phyloP scores from a whole-genome alignment of 164 flowering plant genomes.

The Aristolochia contorta region DNA sequence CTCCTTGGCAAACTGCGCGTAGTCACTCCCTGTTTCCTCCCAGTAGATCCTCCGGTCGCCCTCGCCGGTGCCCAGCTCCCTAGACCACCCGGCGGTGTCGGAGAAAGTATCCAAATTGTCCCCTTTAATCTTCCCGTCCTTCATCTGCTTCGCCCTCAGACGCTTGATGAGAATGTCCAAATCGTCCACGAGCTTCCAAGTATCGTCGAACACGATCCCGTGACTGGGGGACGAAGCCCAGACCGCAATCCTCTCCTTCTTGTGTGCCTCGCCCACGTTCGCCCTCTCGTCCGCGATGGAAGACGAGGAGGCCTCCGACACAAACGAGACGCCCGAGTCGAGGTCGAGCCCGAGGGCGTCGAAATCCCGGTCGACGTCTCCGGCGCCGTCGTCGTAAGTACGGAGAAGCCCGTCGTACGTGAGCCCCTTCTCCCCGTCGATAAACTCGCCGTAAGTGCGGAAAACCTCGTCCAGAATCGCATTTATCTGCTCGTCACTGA shows the following conservation, averaged over 20 bases:
- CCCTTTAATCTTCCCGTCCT: slow-evolving; percentile 64
- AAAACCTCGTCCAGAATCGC: slow-evolving; percentile 97
- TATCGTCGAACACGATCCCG: slow-evolving; percentile 84
- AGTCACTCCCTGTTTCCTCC: slow-evolving; percentile 79
- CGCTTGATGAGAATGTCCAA: slow-evolving; percentile 81
- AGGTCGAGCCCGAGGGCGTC: slow-evolving; percentile 74
- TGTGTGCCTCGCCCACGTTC: slow-evolving; percentile 33
- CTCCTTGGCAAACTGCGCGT: slow-evolving; percentile 61
- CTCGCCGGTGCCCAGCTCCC: slow-evolving; percentile 84
- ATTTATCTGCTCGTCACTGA: slow-evolving; percentile 87
- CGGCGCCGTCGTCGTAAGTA: slow-evolving; percentile 97
- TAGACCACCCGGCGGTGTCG: slow-evolving; percentile 90
- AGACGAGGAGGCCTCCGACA: slow-evolving; percentile 52
- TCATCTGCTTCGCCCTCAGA: slow-evolving; percentile 65
- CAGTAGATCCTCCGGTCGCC: slow-evolving; percentile 61
- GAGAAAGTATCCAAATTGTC: slow-evolving; percentile 76
- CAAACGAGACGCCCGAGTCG: slow-evolving; percentile 10
- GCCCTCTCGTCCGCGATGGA: slow-evolving; percentile 49
- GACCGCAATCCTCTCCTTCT: slow-evolving; percentile 71
- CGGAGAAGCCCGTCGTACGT: slow-evolving; percentile 74
- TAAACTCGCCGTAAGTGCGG: slow-evolving; percentile 80
- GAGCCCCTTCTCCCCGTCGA: slow-evolving; percentile 72
- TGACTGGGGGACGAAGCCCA: slow-evolving; percentile 94
- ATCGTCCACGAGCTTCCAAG: slow-evolving; percentile 94
- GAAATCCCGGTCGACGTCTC: slow-evolving; percentile 95